A percentile compares a stretch with the other conserved stretches of the same genome.
Conservation (phyloP, 306 rosid species). For the Chamaecrista fasciculata region DNA sequence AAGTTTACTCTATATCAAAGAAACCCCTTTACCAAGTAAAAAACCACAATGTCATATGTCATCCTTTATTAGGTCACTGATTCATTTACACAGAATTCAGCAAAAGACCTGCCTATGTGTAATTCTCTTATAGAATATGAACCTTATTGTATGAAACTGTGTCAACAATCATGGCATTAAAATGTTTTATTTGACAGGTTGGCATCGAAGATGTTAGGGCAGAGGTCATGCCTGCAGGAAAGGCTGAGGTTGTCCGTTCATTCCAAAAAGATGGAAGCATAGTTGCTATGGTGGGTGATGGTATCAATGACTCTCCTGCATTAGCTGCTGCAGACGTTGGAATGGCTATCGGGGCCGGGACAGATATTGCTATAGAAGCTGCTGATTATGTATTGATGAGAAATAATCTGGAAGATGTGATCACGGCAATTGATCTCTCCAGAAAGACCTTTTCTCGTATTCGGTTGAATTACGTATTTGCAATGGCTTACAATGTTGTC, state of each 20-base stretch:
- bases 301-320: slow-evolving; percentile 96
- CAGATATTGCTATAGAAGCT: slow-evolving; percentile 95
- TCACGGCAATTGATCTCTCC: slow-evolving; percentile 94
- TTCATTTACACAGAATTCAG: neutral
- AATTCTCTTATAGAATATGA: neutral
- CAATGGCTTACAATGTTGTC: slow-evolving; percentile 84
- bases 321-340: slow-evolving; percentile 95
- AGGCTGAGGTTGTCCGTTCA: slow-evolving; percentile 71
- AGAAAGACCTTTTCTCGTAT: slow-evolving; percentile 82
- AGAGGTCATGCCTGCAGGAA: slow-evolving; percentile 98
- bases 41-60: too few relatives aligned
- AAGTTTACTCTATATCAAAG: neutral
- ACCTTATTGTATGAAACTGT: slow-evolving; percentile 19
- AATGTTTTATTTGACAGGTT: slow-evolving; percentile 54
- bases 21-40: neutral
- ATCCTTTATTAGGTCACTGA: neutral
- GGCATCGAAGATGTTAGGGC: slow-evolving; percentile 87
- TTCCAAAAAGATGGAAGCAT: slow-evolving; percentile 80
- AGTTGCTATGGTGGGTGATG: slow-evolving; percentile 99
- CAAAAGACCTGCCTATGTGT: neutral
- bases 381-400: slow-evolving; percentile 89
- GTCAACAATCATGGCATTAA: neutral
- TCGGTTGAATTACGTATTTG: slow-evolving; percentile 75
- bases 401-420: slow-evolving; percentile 91
- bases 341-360: slow-evolving; percentile 97